Conservation (phyloP, 2,329 filamentous ascomycete genomes). For the Blastomyces emzantsi region DNA sequence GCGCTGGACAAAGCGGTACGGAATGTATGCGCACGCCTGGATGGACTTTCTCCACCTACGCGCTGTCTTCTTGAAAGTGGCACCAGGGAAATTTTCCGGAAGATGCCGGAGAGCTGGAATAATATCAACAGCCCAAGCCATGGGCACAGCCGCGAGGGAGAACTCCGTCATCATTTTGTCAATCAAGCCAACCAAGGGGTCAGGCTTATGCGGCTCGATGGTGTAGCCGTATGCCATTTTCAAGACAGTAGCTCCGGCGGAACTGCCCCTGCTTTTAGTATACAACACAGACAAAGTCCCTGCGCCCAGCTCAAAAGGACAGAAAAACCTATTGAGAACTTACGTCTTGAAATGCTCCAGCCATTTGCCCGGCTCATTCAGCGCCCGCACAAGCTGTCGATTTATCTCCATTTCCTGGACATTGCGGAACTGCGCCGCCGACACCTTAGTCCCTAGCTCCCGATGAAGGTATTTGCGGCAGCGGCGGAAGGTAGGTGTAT, state of each 20-base stretch:
- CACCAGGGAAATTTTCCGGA: slow-evolving; percentile 40
- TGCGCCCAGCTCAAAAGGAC: not conserved
- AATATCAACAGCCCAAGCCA: slow-evolving; percentile 40
- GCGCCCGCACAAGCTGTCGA: slow-evolving; percentile 14
- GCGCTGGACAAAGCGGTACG: slow-evolving; percentile 5
- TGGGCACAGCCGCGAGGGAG: slow-evolving; percentile 33
- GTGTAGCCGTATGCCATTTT: slow-evolving; percentile 43
- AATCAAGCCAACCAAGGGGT: slow-evolving; percentile 39
- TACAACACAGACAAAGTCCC: not conserved
- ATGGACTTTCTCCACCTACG: slow-evolving; percentile 25
- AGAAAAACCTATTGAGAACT: not conserved
- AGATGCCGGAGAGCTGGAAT: slow-evolving; percentile 36
- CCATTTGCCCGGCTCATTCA: slow-evolving; percentile 17
- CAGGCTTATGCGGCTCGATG: slow-evolving; percentile 29
- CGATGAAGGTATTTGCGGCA: slow-evolving; percentile 24
- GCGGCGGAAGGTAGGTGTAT: slow-evolving; percentile 19
- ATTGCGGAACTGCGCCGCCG: slow-evolving; percentile 18
- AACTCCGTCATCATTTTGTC: slow-evolving; percentile 36
- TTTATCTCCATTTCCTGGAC: slow-evolving; percentile 17
- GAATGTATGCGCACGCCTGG: slow-evolving; percentile 5
- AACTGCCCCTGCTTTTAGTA: slow-evolving; percentile 19
- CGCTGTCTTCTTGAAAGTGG: slow-evolving; percentile 38
- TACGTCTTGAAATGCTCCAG: slow-evolving; percentile 18
- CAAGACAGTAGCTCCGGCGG: slow-evolving; percentile 36
- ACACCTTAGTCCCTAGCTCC: slow-evolving; percentile 23